These are phyloP conservation scores for Chaetomidium leptoderma DNA, from an alignment of 495 filamentous ascomycete species.

Conservation along the genomic window DNA sequence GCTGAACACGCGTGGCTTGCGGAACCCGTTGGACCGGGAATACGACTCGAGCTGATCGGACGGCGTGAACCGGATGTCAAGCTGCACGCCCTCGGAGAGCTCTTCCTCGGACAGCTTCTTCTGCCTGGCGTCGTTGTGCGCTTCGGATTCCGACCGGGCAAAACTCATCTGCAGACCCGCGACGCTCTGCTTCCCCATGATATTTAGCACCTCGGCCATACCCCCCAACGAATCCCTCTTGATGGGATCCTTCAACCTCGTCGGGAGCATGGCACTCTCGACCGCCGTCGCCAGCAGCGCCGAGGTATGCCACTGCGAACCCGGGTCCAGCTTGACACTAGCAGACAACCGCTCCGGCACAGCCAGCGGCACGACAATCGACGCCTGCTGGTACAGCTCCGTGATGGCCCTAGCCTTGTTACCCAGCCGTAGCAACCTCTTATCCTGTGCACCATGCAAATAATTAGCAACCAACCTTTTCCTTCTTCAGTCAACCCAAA, in stretches of 20 bases:
- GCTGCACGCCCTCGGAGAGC: conserved; percentile 19
- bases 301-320: conserved; percentile 75
- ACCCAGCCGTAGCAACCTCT: conserved; percentile 42
- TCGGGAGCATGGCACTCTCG: conserved; percentile 75
- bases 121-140: conserved; percentile 6
- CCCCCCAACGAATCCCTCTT: conserved; percentile 51
- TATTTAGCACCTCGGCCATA: conserved; percentile 67
- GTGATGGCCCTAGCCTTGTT: conserved; percentile 69
- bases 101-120: conserved; percentile 21
- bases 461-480: not conserved
- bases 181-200: conserved; percentile 74
- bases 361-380: conserved; percentile 74
- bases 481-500: not conserved
- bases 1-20: conserved; percentile 28
- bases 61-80: conserved; percentile 29
- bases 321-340: conserved; percentile 58
- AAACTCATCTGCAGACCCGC: conserved; percentile 64
- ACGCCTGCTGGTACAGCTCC: conserved; percentile 63
- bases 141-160: conserved; percentile 13
- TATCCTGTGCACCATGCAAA: not conserved
- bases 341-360: conserved; percentile 56
- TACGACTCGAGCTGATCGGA: conserved; percentile 26
- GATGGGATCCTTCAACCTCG: conserved; percentile 58
- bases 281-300: conserved; percentile 72
- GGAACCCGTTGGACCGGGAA: conserved; percentile 13